These are phyloP conservation scores for Brassica incana DNA, from an alignment of 345 rosid genomes.

Conservation along the genomic window DNA sequence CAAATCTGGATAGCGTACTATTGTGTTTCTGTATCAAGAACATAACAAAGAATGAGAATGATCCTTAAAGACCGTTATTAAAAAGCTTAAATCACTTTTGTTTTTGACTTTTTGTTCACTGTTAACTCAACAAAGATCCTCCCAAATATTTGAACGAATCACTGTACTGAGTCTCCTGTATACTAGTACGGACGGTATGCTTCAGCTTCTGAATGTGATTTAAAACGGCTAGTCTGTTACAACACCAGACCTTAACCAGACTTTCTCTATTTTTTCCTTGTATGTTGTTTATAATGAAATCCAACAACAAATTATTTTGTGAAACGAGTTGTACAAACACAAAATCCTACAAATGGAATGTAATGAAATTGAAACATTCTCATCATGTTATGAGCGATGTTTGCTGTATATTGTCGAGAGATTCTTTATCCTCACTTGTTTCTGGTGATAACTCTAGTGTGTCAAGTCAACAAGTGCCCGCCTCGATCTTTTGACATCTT, in stretches of 20 bases:
- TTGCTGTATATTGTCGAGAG: slow-evolving; percentile 22
- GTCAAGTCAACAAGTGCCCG: slow-evolving; percentile 86
- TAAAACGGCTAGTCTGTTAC: background rate
- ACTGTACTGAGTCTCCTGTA: background rate
- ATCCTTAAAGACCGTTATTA: background rate
- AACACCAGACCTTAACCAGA: background rate
- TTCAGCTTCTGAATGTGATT: background rate
- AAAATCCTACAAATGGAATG: slow-evolving; percentile 34
- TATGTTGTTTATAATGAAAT: slow-evolving; percentile 11
- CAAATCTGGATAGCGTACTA: slow-evolving; percentile 6
- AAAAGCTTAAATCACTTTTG: too few species aligned
- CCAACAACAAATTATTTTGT: slow-evolving; percentile 21
- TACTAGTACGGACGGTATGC: background rate
- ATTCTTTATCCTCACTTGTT: slow-evolving; percentile 46
- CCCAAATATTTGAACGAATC: too few species aligned
- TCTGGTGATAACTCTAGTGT: slow-evolving; percentile 72
- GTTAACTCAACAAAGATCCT: too few species aligned
- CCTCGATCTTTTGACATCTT: slow-evolving; percentile 69
- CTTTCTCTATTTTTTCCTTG: background rate
- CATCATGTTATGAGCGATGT: slow-evolving; percentile 11
- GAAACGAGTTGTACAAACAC: slow-evolving; percentile 26
- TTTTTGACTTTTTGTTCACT: too few species aligned
- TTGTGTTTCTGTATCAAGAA: background rate
- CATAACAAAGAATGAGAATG: background rate
- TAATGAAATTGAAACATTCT: slow-evolving; percentile 19